phyloP scores from a whole-genome alignment of 176 grass and related monocot genomes.

The Aechmea fasciata region DNA sequence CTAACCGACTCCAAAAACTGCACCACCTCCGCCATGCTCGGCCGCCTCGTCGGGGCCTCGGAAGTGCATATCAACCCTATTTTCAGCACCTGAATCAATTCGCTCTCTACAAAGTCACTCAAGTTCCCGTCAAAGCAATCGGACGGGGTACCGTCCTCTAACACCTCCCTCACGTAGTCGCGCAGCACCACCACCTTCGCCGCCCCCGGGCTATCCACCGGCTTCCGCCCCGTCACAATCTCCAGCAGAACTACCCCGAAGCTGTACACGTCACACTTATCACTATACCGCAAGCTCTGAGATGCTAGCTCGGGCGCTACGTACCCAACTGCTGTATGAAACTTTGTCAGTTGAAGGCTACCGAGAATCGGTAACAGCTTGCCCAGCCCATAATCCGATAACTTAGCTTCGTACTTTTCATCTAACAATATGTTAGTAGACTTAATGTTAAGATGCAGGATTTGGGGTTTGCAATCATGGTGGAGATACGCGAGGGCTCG shows the following conservation, averaged over 20 bases:
- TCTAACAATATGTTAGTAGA: slow-evolving; percentile 88
- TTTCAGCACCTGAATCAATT: slow-evolving; percentile 93
- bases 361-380: slow-evolving; percentile 82
- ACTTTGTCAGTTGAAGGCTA: slow-evolving; percentile 63
- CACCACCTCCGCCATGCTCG: slow-evolving; percentile 93
- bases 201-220: slow-evolving; percentile 53
- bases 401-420: slow-evolving; percentile 69
- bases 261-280: slow-evolving; percentile 97
- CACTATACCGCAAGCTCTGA: slow-evolving; percentile 64
- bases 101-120: slow-evolving; percentile 57
- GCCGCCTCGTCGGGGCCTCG: slow-evolving; percentile 60
- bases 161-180: slow-evolving; percentile 68
- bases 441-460: slow-evolving; percentile 96
- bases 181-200: slow-evolving; percentile 40
- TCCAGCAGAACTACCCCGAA: slow-evolving; percentile 92
- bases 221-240: slow-evolving; percentile 80
- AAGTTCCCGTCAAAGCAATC: slow-evolving; percentile 76
- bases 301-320: slow-evolving; percentile 83
- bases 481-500: slow-evolving; percentile 83
- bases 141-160: slow-evolving; percentile 64
- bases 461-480: slow-evolving; percentile 82
- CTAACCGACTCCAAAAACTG: slow-evolving; percentile 93
- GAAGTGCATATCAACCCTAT: slow-evolving; percentile 88
- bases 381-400: slow-evolving; percentile 86
- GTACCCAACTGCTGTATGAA: slow-evolving; percentile 65